These are phyloP conservation scores for Picea mariana DNA, from an alignment of 83 land plant species.

Conservation along the genomic window DNA sequence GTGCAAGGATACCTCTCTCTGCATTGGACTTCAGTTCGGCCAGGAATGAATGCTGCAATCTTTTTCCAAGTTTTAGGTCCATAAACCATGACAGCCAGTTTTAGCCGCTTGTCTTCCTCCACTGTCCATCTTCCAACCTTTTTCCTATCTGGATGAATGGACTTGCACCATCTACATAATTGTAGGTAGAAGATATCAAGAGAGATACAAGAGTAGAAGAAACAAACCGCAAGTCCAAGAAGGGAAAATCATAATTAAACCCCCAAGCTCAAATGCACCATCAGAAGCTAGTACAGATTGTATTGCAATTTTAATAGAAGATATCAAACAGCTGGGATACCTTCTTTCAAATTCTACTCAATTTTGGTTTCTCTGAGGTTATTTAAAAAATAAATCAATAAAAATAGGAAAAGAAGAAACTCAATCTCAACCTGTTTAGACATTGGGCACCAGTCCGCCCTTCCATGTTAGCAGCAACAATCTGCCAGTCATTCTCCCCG, in stretches of 20 bases:
- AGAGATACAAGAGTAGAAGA: background rate
- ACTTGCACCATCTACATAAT: constrained; percentile 65
- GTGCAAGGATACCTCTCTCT: constrained; percentile 76
- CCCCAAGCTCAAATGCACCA: background rate
- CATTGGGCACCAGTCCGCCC: constrained; percentile 87
- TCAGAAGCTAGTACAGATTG: background rate
- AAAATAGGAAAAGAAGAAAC: background rate
- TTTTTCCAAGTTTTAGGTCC: constrained; percentile 82
- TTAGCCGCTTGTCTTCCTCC: constrained; percentile 88
- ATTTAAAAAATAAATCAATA: background rate
- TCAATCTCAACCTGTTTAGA: constrained; percentile 63
- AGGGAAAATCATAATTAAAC: background rate
- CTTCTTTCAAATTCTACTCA: background rate
- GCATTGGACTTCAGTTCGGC: constrained; percentile 88
- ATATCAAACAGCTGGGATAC: background rate
- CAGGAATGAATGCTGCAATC: constrained; percentile 83
- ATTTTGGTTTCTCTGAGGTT: background rate
- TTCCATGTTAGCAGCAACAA: constrained; percentile 73
- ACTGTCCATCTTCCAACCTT: constrained; percentile 73
- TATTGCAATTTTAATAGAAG: background rate
- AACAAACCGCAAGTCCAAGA: background rate
- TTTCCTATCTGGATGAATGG: constrained; percentile 68
- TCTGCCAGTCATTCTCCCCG: constrained; percentile 94
- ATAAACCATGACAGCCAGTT: constrained; percentile 74
- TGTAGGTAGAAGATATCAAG: background rate